phyloP scores from a whole-genome alignment of 805 yeast genomes.

The Phaffomyces opuntiae region DNA sequence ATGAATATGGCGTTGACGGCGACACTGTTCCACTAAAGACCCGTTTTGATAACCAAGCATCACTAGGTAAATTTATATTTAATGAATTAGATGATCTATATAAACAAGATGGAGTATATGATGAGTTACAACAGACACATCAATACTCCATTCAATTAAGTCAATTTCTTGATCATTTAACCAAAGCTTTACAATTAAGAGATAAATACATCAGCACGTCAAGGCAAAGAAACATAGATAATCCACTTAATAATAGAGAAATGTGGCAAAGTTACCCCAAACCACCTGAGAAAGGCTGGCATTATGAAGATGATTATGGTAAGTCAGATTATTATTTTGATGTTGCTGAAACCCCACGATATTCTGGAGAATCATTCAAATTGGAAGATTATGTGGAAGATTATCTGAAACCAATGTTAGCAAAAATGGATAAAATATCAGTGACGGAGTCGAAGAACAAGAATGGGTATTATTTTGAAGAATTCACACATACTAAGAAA shows the following conservation, averaged over 20 bases:
- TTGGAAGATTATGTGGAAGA: slow-evolving; percentile 22
- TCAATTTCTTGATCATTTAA: slow-evolving; percentile 12
- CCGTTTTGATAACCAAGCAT: slow-evolving; percentile 20
- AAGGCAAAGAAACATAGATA: slow-evolving; percentile 56
- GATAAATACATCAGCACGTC: slow-evolving; percentile 60
- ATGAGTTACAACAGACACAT: slow-evolving; percentile 7
- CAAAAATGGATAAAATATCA: too few relatives aligned
- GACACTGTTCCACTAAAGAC: slow-evolving; percentile 18
- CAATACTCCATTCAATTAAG: slow-evolving; percentile 10
- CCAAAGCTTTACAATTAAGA: slow-evolving; percentile 40
- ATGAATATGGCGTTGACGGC: slow-evolving; percentile 14
- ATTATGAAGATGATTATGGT: slow-evolving; percentile 26
- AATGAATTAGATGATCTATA: slow-evolving; percentile 5
- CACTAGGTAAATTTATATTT: slow-evolving; percentile 12
- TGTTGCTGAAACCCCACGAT: slow-evolving; percentile 19
- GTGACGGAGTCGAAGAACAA: background rate
- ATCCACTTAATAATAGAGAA: slow-evolving; percentile 56
- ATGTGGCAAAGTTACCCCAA: slow-evolving; percentile 81
- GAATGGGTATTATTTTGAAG: background rate
- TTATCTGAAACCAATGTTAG: background rate
- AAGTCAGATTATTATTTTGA: slow-evolving; percentile 21
- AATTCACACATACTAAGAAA: background rate
- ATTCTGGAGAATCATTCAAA: slow-evolving; percentile 31
- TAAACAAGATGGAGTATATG: slow-evolving; percentile 3
- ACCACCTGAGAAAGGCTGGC: slow-evolving; percentile 45